Evolutionary conservation across 176 grass and related monocot genomes (phyloP).

Genomic region (Oryza officinalis): DNA sequence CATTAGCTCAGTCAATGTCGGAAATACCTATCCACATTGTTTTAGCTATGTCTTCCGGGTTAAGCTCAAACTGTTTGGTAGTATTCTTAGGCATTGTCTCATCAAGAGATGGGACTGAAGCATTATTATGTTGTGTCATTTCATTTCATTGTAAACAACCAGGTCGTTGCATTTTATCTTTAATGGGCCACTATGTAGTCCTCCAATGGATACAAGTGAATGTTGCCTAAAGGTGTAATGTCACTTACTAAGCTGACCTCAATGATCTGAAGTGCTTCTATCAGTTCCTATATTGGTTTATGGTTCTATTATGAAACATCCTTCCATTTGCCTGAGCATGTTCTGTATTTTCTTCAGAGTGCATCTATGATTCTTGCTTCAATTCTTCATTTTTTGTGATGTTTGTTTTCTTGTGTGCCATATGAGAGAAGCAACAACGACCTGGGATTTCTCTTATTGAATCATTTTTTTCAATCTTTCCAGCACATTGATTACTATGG

Average conservation of each 20-base stretch:
- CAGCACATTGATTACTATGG: conserved; percentile 63
- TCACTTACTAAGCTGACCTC: background rate
- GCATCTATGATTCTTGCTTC: background rate
- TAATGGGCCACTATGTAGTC: background rate
- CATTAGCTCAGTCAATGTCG: background rate
- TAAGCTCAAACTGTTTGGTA: background rate
- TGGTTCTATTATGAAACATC: background rate
- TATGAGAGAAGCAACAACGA: conserved; percentile 10
- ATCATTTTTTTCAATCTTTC: background rate
- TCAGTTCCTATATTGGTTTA: background rate
- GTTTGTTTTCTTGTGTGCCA: background rate
- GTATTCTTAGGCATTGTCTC: background rate
- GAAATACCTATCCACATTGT: background rate
- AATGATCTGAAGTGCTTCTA: background rate
- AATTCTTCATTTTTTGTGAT: background rate
- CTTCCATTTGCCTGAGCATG: background rate
- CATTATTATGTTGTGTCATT: background rate
- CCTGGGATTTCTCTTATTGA: conserved; percentile 5
- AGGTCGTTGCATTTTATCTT: background rate
- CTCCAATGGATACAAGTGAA: background rate
- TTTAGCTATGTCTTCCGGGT: background rate
- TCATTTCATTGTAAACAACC: background rate
- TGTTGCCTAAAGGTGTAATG: background rate
- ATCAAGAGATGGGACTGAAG: background rate
- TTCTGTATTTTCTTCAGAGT: background rate